Evolutionary conservation across 768 basidiomycete genomes (phyloP).

Genomic region (Floccularia luteovirens): DNA sequence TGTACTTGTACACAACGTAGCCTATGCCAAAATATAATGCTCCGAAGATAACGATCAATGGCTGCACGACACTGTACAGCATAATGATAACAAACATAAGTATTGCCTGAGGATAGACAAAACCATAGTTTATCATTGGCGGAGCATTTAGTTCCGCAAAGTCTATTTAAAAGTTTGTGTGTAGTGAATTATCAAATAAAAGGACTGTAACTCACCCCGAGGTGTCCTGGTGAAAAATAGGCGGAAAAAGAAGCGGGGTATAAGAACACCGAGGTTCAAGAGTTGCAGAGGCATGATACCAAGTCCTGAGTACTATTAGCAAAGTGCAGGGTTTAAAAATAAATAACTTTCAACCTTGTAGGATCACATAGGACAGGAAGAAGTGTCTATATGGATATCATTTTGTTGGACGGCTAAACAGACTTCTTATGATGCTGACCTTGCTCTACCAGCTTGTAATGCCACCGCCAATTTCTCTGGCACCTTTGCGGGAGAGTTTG

Average conservation of each 20-base stretch:
- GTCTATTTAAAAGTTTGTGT: conserved; percentile 39
- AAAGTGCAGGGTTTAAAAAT: conserved; percentile 2
- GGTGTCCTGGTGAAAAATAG: conserved; percentile 84
- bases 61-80: conserved; percentile 93
- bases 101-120: conserved; percentile 95
- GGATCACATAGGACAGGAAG: conserved; percentile 78
- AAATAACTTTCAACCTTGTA: conserved; percentile 49
- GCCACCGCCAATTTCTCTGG: conserved; percentile 88
- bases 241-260: conserved; percentile 70
- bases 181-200: neutral
- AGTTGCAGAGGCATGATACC: conserved; percentile 96
- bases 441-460: conserved; percentile 69
- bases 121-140: conserved; percentile 96
- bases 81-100: conserved; percentile 93
- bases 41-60: conserved; percentile 91
- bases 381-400: conserved; percentile 62
- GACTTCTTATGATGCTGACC: conserved; percentile 28
- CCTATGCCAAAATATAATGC: conserved; percentile 94
- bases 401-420: too few species aligned
- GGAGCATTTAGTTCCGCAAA: conserved; percentile 96
- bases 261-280: conserved; percentile 82
- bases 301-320: conserved; percentile 41
- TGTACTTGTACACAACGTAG: conserved; percentile 98
- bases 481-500: conserved; percentile 89
- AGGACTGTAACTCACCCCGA: conserved; percentile 47